Base-by-base conservation (phyloP, 2,329 filamentous ascomycete species). In the Byssochlamys sp. region DNA sequence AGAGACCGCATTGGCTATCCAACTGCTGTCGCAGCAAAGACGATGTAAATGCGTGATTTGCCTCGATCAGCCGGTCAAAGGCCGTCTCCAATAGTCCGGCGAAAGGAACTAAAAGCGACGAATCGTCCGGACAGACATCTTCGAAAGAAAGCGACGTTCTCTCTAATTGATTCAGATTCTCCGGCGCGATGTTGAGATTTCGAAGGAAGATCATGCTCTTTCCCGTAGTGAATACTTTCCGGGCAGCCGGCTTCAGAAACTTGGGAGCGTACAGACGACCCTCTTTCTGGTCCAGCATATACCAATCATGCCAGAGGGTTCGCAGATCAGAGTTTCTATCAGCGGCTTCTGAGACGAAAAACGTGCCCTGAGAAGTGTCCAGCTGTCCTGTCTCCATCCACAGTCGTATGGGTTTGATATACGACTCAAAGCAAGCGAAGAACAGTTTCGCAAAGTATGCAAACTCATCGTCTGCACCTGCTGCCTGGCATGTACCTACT, bases 141-240 rank as follows among this genome's bases (percentile, higher is more conserved):
- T 72, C 58, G 57, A 69, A 67, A 56, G 66, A 55, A 63, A 72
- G 52, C 59, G 69, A 57, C 61, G 64, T 67, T 53, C 53, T 72
- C 64, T 53, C 76, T 69, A 59, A 81, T 9, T 56, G 39, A n/a
- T 66, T 63, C 1, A 66, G 28, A 12, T 55, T 57, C n/a, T 68
- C 64, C 4, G 65, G 64, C 12, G 62, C 56, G 78, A 57, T 80
- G 78, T 48, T 85, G 10, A 96, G 77, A 53, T 87, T 82, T 59
- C 86, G 86, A n/a, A 96, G 75, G 51, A 96, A 87, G 1, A 94
- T 84, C 57, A 94, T 86, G 65, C 88, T 95, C 72, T 96, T 96
- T 0, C 92, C 92, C 1, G 90, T 86, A 1, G 86, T 90, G 65
- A 96, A 92, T 39, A 96, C 90, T 60, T 85, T 88, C 26, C 78